Base-by-base conservation (phyloP, 1,139 yeast species). In the Yarrowia galli region DNA sequence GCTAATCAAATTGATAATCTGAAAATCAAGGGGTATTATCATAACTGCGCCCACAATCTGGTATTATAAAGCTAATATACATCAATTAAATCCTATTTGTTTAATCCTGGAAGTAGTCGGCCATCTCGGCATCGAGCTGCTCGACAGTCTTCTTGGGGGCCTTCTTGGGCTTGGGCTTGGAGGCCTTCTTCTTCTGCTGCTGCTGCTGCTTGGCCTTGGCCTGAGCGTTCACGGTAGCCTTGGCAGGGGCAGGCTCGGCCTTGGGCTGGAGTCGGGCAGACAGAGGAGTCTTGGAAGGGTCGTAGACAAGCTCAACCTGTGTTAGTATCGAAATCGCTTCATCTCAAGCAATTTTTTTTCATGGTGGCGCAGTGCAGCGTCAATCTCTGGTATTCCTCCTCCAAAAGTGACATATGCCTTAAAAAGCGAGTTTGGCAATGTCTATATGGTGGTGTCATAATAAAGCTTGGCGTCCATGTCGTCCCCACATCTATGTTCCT, bases 71-170 rank as follows among this genome's bases (percentile, higher is more conserved):
- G 46, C 64, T 58, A 58, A 58, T 58, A 43, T 58, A 58, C 64
- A 58, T 58, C 64, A 43, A 58, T 58, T 58, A 58, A 58, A 28
- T 42, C 36, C 45, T 58, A 58, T 43, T 42, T 56, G 42, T 56
- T 58, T 58, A 58, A 25, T 58, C 64, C 64, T 58, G 64, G 64
- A 58, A 58, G 80, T 90, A 90, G 76, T 89, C 98, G 72, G 92
- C 89, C 97, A 92, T 92, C 82, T 92, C 97, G 78, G 92, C 96
- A 80, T 92, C 98, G 76, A 92, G 86, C 80, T 92, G 92, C 78
- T 89, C 97, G 72, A 90, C 82, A 69, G 96, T 87, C 85, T 91
- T 91, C 85, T 89, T 88, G 72, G 86, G 84, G 72, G 73, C 74
- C 74, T 79, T 79, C 72, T 77, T 76, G 68, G 72, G 69, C 72